Evolutionary conservation across 129 eudicot species (phyloP).

Genomic region (Calendula officinalis): DNA sequence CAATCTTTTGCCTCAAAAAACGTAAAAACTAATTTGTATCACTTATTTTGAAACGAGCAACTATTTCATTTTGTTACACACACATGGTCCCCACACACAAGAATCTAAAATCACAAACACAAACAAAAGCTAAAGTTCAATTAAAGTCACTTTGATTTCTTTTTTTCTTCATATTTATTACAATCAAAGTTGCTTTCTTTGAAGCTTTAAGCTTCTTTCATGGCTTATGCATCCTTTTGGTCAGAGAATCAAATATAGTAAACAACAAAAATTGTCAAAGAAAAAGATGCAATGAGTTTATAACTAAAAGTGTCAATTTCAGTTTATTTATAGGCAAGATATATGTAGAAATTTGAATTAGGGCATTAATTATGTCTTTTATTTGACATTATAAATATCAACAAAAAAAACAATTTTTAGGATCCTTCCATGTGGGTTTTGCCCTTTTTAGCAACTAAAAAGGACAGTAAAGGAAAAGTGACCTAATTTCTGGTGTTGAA

Average conservation of each 20-base stretch:
- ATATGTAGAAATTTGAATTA: too few species aligned
- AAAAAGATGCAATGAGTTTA: neutral
- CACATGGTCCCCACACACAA: conserved; percentile 36
- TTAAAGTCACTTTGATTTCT: conserved; percentile 30
- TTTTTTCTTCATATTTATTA: conserved; percentile 9
- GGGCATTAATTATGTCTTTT: too few species aligned
- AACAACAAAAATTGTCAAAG: conserved; percentile 5
- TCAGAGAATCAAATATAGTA: conserved; percentile 14
- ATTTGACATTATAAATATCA: too few species aligned
- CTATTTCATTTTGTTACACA: conserved; percentile 22
- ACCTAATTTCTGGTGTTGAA: too few species aligned
- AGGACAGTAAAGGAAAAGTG: too few species aligned
- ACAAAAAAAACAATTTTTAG: too few species aligned
- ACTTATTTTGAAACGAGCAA: too few species aligned
- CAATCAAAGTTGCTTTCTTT: conserved; percentile 32
- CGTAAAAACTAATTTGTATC: too few species aligned
- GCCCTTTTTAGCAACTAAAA: too few species aligned
- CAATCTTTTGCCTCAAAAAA: too few species aligned
- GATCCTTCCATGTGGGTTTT: too few species aligned
- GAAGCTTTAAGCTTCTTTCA: conserved; percentile 26
- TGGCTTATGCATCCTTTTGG: conserved; percentile 19
- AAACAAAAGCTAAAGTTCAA: conserved; percentile 37
- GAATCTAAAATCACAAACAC: conserved; percentile 34
- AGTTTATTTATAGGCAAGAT: too few species aligned
- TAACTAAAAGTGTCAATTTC: neutral